These are phyloP conservation scores for Fusarium acutatum DNA, from an alignment of 2,329 filamentous ascomycete species.

Conservation along the genomic window DNA sequence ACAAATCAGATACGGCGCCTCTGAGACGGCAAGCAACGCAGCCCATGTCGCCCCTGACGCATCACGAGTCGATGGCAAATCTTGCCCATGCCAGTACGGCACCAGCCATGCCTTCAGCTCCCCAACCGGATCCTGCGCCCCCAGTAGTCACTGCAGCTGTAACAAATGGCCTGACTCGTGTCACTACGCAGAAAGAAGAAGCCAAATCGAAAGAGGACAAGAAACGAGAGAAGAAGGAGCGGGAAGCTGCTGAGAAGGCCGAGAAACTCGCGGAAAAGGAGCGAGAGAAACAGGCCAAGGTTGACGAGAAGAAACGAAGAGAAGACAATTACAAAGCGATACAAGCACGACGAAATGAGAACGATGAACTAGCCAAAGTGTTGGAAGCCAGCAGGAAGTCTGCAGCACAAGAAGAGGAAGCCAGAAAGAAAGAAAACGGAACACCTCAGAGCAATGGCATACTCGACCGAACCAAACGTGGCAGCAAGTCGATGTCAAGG, in stretches of 20 bases:
- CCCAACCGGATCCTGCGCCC: conserved; percentile 21
- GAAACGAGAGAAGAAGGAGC: conserved; percentile 75
- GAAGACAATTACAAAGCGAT: conserved; percentile 65
- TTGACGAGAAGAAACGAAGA: conserved; percentile 51
- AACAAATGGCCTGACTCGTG: conserved; percentile 30
- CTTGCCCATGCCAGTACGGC: conserved; percentile 75
- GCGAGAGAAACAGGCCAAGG: conserved; percentile 54
- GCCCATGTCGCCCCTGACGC: conserved; percentile 55
- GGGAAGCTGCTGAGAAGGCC: conserved; percentile 64
- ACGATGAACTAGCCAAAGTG: conserved; percentile 68
- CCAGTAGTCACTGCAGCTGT: conserved; percentile 22
- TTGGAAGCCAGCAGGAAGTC: conserved; percentile 73
- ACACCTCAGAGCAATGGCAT: conserved; percentile 53
- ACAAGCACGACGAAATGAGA: conserved; percentile 63
- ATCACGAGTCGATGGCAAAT: conserved; percentile 62
- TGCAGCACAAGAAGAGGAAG: conserved; percentile 61
- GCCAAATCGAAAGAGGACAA: conserved; percentile 67
- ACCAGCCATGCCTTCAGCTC: conserved; percentile 50
- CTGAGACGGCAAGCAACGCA: conserved; percentile 62
- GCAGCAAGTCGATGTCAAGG: conserved; percentile 80
- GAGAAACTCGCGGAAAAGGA: conserved; percentile 59
- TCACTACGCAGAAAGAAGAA: conserved; percentile 40
- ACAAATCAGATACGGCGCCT: conserved; percentile 53
- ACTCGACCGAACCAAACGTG: conserved; percentile 73
- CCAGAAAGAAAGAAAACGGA: conserved; percentile 51